phyloP scores from a whole-genome alignment of 768 basidiomycete species.

The Wakefieldia striispora region DNA sequence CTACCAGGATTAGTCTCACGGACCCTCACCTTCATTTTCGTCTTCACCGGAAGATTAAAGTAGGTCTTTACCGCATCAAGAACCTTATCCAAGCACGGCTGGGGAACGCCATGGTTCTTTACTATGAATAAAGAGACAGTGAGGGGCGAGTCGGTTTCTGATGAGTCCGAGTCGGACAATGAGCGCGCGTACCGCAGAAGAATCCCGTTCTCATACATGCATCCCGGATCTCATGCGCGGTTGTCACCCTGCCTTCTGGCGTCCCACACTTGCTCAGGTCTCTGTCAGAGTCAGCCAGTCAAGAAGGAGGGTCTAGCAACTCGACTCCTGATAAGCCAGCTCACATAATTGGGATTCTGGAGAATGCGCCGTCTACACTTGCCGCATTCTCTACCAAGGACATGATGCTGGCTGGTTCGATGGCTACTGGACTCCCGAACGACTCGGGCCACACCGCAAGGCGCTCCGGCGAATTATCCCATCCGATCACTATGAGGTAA shows the following conservation, averaged over 20 bases:
- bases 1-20: no score
- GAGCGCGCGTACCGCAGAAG: constrained; percentile 61
- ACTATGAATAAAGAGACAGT: constrained; percentile 41
- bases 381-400: no score
- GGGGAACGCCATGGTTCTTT: constrained; percentile 71
- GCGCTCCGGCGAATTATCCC: no score
- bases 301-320: no score
- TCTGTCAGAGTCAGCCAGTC: constrained; percentile 5
- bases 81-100: constrained; percentile 43
- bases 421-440: no score
- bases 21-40: constrained; percentile 68
- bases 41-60: constrained; percentile 62
- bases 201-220: constrained; percentile 84
- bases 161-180: no score
- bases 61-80: constrained; percentile 53
- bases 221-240: constrained; percentile 62
- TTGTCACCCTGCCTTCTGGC: constrained; percentile 34
- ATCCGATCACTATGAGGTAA: no score
- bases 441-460: no score
- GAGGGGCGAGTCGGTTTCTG: background rate
- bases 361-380: no score
- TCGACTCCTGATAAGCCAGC: no score
- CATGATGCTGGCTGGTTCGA: no score
- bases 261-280: constrained; percentile 21
- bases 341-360: no score